Evolutionary conservation across 2,329 filamentous ascomycete species (phyloP), one percentile per base, ranked within the genome.

Genomic region (Fonsecaea monophora): DNA sequence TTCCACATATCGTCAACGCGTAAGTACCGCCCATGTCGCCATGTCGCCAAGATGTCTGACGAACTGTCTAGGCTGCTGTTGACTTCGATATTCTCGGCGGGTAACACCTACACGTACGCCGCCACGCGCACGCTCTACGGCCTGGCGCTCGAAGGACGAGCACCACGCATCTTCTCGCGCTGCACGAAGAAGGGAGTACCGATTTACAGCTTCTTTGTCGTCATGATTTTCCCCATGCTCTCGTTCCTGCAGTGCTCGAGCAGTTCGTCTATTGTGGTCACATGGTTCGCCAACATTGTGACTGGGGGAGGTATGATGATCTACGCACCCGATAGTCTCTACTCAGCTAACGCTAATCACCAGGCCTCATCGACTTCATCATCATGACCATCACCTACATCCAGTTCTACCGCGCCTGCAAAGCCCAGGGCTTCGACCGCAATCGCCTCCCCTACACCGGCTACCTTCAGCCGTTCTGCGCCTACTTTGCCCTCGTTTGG

Each of bases 141-240:
- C 30, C 77, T 87, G 25, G 79, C 84, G 1, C 78, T 86, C 1
- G 83, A 86, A 68, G 83, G 84, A 15, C 78, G 82, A 53, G 85
- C 85, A 0, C 85, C 85, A 0, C 79, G 77, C 54, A 74, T 90
- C 73, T 81, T 90, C 32, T 81, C 82, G 69, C 83, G 86, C 75
- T 87, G 84, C 74, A 90, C 84, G 7, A 82, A 80, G 69, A 83
- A 84, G 10, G 89, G 89, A 74, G 86, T 89, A 0, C 87, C 87
- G 9, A 83, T 89, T 71, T 88, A 82, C 74, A 84, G 83, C 73
- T 86, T 89, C 75, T 72, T 69, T 38, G 71, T 87, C 5, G 83
- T 85, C 60, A 84, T 86, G 80, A 72, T 81, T 37, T 84, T 87
- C 76, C 83, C 83, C 9, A 77, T 84, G 67, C 77, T 66, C 5